Evolutionary conservation across 2,329 filamentous ascomycete genomes (phyloP).

Genomic region (Sarocladiaceae sp.): DNA sequence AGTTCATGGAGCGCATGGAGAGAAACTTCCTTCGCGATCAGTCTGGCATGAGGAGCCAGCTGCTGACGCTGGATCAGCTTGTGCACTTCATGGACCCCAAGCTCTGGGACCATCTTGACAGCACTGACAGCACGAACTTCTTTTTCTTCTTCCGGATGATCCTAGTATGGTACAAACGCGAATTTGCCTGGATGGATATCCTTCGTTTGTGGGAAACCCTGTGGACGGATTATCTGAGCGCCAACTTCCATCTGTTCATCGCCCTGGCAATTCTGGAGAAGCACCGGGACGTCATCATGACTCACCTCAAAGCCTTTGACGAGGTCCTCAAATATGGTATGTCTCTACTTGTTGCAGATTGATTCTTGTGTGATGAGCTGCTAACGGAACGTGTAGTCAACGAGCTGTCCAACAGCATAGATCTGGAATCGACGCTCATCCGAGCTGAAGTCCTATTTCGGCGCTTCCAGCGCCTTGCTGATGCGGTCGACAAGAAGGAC

Average conservation of each 20-base stretch:
- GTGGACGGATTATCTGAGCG: constrained; percentile 88
- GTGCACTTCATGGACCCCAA: constrained; percentile 96
- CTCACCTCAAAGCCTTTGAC: constrained; percentile 88
- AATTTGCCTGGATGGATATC: constrained; percentile 86
- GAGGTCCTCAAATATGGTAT: constrained; percentile 93
- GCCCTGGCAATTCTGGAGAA: constrained; percentile 92
- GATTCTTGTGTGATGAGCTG: neutral
- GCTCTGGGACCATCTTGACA: constrained; percentile 83
- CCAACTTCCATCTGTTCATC: constrained; percentile 90
- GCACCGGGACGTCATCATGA: constrained; percentile 93
- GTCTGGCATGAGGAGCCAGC: constrained; percentile 89
- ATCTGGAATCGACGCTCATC: constrained; percentile 78
- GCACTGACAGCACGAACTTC: constrained; percentile 93
- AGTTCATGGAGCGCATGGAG: constrained; percentile 98
- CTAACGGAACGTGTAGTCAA: constrained; percentile 57
- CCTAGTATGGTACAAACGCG: constrained; percentile 96
- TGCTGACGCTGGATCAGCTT: constrained; percentile 85
- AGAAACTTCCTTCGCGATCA: constrained; percentile 94
- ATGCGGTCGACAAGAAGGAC: constrained; percentile 85
- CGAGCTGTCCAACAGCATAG: constrained; percentile 88
- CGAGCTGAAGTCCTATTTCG: constrained; percentile 84
- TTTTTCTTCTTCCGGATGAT: constrained; percentile 99
- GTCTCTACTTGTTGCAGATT: constrained; percentile 24
- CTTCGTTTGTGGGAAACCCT: constrained; percentile 84
- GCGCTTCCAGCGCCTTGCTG: constrained; percentile 80